Evolutionary conservation across 2,329 filamentous ascomycete genomes (phyloP).

Genomic region (Diaporthe sp.): DNA sequence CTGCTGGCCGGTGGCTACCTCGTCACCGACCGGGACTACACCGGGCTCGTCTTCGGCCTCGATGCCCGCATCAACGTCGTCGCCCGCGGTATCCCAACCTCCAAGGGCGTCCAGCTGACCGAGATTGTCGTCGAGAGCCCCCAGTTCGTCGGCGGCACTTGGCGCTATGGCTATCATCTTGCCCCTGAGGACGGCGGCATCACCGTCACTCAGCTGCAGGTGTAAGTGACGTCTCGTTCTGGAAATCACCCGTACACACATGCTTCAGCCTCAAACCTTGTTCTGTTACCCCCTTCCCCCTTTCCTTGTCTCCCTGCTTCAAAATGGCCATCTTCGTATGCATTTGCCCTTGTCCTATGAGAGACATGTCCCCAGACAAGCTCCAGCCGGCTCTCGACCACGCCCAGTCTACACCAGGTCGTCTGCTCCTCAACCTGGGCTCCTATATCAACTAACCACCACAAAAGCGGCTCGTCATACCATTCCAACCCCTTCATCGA

Average conservation of each 20-base stretch:
- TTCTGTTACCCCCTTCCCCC: neutral
- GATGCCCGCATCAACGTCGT: conserved; percentile 75
- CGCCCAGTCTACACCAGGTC: neutral
- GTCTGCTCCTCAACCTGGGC: neutral
- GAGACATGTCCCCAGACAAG: neutral
- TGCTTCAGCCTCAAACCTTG: conserved; percentile 3
- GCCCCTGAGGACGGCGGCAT: conserved; percentile 81
- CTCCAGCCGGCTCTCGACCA: neutral
- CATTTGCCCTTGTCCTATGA: neutral
- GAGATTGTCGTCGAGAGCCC: conserved; percentile 91
- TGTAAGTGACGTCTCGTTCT: conserved; percentile 64
- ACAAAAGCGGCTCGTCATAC: conserved; percentile 55
- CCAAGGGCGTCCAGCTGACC: conserved; percentile 70
- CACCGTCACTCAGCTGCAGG: conserved; percentile 80
- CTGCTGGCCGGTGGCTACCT: conserved; percentile 95
- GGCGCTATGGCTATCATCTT: conserved; percentile 85
- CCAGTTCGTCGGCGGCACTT: conserved; percentile 87
- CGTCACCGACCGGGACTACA: conserved; percentile 88
- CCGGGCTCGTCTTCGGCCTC: conserved; percentile 77
- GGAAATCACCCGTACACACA: neutral
- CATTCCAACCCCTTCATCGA: conserved; percentile 87
- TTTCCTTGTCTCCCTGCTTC: neutral
- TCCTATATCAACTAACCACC: conserved; percentile 21
- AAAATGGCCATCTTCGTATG: neutral
- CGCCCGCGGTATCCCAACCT: conserved; percentile 66